A percentile compares a stretch with the other conserved stretches of the same genome.
phyloP scores from a whole-genome alignment of 2,329 filamentous ascomycete species.

The Fusarium sp. region DNA sequence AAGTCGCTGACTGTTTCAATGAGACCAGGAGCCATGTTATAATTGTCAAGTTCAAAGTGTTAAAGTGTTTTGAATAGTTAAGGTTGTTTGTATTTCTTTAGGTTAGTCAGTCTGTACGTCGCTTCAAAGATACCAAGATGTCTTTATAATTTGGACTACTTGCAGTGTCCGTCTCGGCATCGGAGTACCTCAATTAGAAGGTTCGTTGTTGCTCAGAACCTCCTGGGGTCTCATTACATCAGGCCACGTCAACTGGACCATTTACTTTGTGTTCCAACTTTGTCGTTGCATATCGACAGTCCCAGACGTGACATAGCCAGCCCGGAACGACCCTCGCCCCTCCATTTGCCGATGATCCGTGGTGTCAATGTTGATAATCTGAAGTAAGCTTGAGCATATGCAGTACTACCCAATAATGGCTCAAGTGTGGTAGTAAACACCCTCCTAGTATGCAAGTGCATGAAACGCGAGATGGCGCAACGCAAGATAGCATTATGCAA shows the following conservation, averaged over 20 bases:
- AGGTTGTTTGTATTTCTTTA: not conserved
- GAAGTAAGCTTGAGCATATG: not conserved
- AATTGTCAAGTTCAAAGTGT: not conserved
- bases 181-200: not conserved
- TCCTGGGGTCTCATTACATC: not conserved
- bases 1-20: not conserved
- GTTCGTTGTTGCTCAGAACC: not conserved
- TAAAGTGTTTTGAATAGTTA: too few relatives aligned
- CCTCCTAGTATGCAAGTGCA: not conserved
- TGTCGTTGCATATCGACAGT: not conserved
- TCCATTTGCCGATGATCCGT: not conserved
- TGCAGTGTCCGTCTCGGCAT: fast-evolving
- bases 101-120: too few relatives aligned
- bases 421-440: not conserved
- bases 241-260: not conserved
- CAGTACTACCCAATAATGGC: not conserved
- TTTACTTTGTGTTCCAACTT: not conserved
- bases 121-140: not conserved
- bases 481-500: not conserved
- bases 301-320: too few relatives aligned
- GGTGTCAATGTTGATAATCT: too few relatives aligned
- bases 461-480: not conserved
- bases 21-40: not conserved
- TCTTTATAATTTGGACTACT: not conserved
- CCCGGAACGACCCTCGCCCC: not conserved